Evolutionary conservation across 768 basidiomycete species (phyloP).

Genomic region (Inosperma sp.): DNA sequence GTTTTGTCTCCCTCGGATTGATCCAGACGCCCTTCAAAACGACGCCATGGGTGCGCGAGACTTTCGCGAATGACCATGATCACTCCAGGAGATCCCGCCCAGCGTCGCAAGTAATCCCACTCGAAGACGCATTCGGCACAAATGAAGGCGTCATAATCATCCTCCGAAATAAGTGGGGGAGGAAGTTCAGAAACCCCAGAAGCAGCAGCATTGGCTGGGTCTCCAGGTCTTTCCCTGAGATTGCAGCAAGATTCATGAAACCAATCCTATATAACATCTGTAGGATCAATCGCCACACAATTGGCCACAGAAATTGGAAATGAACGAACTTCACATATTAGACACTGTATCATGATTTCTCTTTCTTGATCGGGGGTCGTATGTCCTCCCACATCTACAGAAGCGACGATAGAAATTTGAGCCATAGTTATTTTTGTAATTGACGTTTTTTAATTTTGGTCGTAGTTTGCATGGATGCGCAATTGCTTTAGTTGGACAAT

Average conservation of each 20-base stretch:
- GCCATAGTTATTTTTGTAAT: constrained; percentile 59
- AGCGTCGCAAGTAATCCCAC: constrained; percentile 49
- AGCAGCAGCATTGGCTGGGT: constrained; percentile 35
- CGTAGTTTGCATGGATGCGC: constrained; percentile 63
- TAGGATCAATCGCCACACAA: not conserved
- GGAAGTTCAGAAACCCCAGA: constrained; percentile 47
- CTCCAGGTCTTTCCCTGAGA: constrained; percentile 59
- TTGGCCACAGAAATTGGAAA: no score
- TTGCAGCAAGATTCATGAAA: constrained; percentile 88
- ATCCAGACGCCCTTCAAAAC: constrained; percentile 34
- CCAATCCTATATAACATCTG: constrained; percentile 61
- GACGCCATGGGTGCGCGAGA: constrained; percentile 46
- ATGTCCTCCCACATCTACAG: constrained; percentile 69
- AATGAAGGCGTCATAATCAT: constrained; percentile 71
- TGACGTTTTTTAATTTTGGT: constrained; percentile 46
- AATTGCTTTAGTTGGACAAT: constrained; percentile 70
- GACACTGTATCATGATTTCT: constrained; percentile 88
- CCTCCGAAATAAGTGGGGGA: constrained; percentile 58
- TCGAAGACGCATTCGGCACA: constrained; percentile 62
- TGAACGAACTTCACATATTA: constrained; percentile 74
- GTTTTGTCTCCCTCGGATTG: constrained; percentile 28
- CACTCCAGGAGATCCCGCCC: constrained; percentile 63
- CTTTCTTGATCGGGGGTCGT: constrained; percentile 67
- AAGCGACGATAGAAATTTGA: constrained; percentile 70
- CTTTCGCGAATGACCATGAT: constrained; percentile 60